phyloP scores from a whole-genome alignment of 1,284 basidiomycete species.

The Pascua guehoae region DNA sequence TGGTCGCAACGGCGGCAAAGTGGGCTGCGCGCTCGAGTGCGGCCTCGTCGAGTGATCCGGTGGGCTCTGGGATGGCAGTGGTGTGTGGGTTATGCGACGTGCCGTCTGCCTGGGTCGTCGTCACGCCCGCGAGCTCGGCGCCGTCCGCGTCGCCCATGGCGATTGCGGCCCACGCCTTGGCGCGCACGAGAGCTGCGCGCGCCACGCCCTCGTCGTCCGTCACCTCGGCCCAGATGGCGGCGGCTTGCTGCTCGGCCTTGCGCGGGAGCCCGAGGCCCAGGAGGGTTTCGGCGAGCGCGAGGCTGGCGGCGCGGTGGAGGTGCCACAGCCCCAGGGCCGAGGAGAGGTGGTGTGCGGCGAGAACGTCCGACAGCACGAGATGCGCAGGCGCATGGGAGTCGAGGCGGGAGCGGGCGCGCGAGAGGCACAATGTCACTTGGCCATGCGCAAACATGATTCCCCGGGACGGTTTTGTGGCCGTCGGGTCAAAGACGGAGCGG shows the following conservation, averaged over 20 bases:
- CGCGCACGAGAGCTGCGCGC: constrained; percentile 28
- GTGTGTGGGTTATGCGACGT: not conserved
- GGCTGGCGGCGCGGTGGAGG: constrained; percentile 30
- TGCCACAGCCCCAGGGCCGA: constrained; percentile 34
- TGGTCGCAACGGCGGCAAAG: constrained; percentile 6
- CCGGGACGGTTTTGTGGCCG: constrained; percentile 2
- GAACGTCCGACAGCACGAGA: constrained; percentile 31
- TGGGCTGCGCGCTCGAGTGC: not conserved
- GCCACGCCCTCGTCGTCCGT: constrained; percentile 23
- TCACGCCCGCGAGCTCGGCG: not conserved
- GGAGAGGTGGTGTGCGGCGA: constrained; percentile 32
- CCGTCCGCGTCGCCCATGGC: constrained; percentile 6
- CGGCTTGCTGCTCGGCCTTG: constrained; percentile 27
- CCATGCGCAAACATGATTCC: constrained; percentile 25
- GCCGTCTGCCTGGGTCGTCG: not conserved
- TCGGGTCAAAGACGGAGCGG: constrained; percentile 20
- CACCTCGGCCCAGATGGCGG: constrained; percentile 20
- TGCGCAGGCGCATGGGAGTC: constrained; percentile 26
- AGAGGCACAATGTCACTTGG: constrained; percentile 19
- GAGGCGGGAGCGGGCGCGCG: constrained; percentile 25
- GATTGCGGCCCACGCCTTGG: constrained; percentile 29
- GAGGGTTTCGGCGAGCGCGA: constrained; percentile 35
- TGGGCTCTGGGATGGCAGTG: too few species aligned
- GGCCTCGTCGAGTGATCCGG: too few species aligned
- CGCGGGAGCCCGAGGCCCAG: constrained; percentile 23